A percentile compares a stretch with the other conserved stretches of the same genome.
These are phyloP conservation scores for Geranomyces variabilis DNA, from an alignment of 192 early-diverging fungal species.

Conservation along the genomic window DNA sequence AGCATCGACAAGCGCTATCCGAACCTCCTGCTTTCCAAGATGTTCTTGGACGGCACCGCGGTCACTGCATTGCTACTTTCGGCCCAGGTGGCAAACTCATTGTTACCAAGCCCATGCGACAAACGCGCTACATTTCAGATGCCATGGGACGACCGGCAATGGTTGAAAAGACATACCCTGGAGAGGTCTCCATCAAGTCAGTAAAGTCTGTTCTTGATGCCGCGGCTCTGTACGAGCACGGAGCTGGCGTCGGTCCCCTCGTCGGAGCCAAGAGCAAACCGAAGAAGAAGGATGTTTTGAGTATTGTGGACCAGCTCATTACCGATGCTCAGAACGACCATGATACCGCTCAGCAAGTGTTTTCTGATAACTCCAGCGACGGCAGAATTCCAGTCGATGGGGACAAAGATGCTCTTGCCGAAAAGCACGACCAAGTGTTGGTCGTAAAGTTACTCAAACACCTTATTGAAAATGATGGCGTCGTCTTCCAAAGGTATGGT, in stretches of 20 bases:
- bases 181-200: conserved; percentile 10
- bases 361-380: neutral
- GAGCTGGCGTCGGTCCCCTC: conserved; percentile 29
- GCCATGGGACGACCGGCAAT: conserved; percentile 28
- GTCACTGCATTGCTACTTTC: conserved; percentile 48
- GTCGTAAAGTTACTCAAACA: conserved; percentile 18
- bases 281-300: conserved; percentile 55
- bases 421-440: conserved; percentile 28
- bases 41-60: conserved; percentile 43
- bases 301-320: conserved; percentile 32
- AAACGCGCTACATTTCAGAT: conserved; percentile 38
- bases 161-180: conserved; percentile 44
- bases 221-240: neutral
- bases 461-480: conserved; percentile 28
- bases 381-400: neutral
- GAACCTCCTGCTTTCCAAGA: conserved; percentile 36
- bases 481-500: conserved; percentile 17
- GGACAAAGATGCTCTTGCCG: neutral
- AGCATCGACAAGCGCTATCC: neutral
- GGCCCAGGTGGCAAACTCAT: conserved; percentile 46
- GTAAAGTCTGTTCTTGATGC: neutral
- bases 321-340: conserved; percentile 15
- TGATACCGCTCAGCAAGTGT: neutral
- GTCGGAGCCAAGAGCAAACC: conserved; percentile 34
- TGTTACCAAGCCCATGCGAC: conserved; percentile 32